phyloP scores from a whole-genome alignment of 1,139 yeast genomes.

The Suhomyces guaymorum region DNA sequence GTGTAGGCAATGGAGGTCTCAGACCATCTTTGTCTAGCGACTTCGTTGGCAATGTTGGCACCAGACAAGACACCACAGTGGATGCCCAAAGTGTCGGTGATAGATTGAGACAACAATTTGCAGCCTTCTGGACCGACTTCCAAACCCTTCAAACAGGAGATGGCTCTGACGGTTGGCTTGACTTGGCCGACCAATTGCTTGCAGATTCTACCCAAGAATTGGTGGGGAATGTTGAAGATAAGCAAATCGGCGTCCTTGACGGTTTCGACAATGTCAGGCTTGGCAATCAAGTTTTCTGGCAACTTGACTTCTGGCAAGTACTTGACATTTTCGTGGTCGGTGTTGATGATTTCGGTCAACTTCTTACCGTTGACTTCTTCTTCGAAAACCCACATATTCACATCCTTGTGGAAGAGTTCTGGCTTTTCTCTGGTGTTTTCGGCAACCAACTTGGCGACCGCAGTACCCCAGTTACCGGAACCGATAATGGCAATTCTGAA shows the following conservation, averaged over 20 bases:
- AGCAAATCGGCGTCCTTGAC: conserved; percentile 47
- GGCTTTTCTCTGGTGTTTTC: conserved; percentile 46
- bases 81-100: conserved; percentile 46
- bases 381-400: conserved; percentile 52
- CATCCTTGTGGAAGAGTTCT: conserved; percentile 38
- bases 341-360: conserved; percentile 47
- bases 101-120: conserved; percentile 44
- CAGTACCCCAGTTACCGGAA: conserved; percentile 54
- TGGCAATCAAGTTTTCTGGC: conserved; percentile 45
- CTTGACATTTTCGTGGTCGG: conserved; percentile 46
- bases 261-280: conserved; percentile 39
- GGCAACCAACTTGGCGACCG: conserved; percentile 49
- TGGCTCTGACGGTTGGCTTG: conserved; percentile 43
- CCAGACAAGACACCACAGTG: conserved; percentile 51
- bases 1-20: conserved; percentile 51
- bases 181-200: conserved; percentile 41
- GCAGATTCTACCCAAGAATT: conserved; percentile 44
- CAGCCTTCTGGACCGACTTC: conserved; percentile 48
- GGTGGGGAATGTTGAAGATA: conserved; percentile 52
- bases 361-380: conserved; percentile 45
- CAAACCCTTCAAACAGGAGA: conserved; percentile 51
- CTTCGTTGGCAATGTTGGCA: conserved; percentile 51
- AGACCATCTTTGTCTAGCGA: conserved; percentile 50
- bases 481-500: conserved; percentile 47
- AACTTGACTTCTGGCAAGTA: conserved; percentile 48